Evolutionary conservation across 2,329 filamentous ascomycete genomes (phyloP), one percentile per base, ranked within the genome.

Genomic region (Epichloe baconii): DNA sequence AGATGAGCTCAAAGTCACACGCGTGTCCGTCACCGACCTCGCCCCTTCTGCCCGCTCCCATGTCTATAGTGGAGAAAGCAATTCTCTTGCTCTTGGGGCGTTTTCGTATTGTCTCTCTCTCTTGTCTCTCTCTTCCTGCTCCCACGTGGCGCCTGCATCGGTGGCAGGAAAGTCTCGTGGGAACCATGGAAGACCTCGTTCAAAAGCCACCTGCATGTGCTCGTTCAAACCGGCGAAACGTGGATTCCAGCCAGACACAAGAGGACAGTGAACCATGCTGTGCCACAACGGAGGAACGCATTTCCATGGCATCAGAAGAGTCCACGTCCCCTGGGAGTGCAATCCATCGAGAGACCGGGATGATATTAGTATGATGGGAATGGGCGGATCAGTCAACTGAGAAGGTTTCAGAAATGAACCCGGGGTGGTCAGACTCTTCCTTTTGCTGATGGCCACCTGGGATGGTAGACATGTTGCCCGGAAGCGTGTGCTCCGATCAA

Each of bases 231-330:
- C 91, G 1, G 87, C 91, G 58, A 95, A 88, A 23, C 84, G 77
- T 1, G 88, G 85, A 53, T 88, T 94, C 0, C 85, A 83, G 7
- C 89, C 89, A 1, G 82, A 85, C 0, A 82, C 85, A 0, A 94
- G 73, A 0, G 88, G 87, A 53, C 83, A 88, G 62, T 88, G 88
- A 68, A 95, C 84, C 14, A 97, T 69, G 45, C 80, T 82, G 59
- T 91, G 85, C 93, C 93, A 98, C 35, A 96, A 74, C 0, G 88
- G 80, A 37, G 81, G 73, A 37, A 97, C 85, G 59, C 87, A 95
- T 62, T 87, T 89, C 88, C 91, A 96, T 0, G 93, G 93, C 3
- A 93, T 76, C 23, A 97, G 73, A 1, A 97, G 64, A 0, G 83
- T 93, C 88, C 89, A 97, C 0, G 76, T 82, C 0, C 85, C 84